Percentiles rank a stretch among this genome's conserved stretches.
Evolutionary conservation across 2,329 filamentous ascomycete genomes (phyloP).

Genomic region (Aspergillus proliferans): DNA sequence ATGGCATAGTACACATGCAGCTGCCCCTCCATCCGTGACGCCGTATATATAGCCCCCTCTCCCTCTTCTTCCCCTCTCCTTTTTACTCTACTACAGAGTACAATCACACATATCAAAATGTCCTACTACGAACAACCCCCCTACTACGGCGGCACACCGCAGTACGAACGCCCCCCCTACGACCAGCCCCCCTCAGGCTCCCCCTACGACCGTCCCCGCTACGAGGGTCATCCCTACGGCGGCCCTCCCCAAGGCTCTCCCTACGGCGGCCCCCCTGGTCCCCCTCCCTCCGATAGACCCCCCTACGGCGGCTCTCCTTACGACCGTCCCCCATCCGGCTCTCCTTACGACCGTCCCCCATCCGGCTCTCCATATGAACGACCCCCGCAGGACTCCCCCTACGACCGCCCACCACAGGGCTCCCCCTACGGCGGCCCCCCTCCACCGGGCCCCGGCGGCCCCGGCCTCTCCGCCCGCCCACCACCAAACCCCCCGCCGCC

Average conservation of each 20-base stretch:
- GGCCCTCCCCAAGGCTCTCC: constrained; percentile 5
- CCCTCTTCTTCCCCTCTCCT: neutral
- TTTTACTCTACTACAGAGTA: neutral
- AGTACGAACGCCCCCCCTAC: constrained; percentile 7
- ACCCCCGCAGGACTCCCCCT: neutral
- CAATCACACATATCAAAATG: constrained; percentile 9
- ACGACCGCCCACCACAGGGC: neutral
- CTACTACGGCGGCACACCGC: constrained; percentile 8
- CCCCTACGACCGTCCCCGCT: neutral
- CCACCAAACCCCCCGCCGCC: constrained; percentile 41
- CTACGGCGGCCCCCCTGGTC: neutral
- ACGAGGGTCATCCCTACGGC: constrained; percentile 7
- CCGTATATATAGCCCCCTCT: neutral
- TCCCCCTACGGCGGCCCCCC: constrained; percentile 1
- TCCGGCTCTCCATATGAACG: neutral
- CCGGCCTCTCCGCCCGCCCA: constrained; percentile 23
- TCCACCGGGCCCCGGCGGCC: constrained; percentile 10
- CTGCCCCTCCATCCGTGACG: neutral
- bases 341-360: constrained; percentile 4
- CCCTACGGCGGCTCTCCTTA: constrained; percentile 7
- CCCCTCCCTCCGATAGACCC: constrained; percentile 4
- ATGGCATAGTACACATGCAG: no score
- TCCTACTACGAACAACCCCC: constrained; percentile 7
- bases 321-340: constrained; percentile 5
- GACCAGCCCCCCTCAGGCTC: constrained; percentile 1